Conservation (phyloP, 768 basidiomycete species). For the Lyophyllum atratum region DNA sequence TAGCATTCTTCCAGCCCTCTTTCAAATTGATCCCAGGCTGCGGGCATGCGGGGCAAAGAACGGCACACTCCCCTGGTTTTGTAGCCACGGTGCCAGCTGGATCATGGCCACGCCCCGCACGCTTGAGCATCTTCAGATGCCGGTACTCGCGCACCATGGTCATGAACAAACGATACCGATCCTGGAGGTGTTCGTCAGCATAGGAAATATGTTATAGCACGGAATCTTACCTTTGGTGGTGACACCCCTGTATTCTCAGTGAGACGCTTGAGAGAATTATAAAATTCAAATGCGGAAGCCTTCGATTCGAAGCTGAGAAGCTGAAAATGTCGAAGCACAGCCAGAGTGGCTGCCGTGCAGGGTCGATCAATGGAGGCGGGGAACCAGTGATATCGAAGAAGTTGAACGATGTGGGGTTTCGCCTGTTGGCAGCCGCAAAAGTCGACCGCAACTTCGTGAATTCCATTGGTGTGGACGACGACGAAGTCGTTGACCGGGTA, state of each 20-base stretch:
- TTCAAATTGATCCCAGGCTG: constrained; percentile 31
- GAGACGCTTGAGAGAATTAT: constrained; percentile 20
- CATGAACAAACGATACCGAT: constrained; percentile 22
- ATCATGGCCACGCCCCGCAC: constrained; percentile 26
- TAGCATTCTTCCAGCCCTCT: constrained; percentile 19
- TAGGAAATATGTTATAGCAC: constrained; percentile 2
- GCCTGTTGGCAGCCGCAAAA: no score
- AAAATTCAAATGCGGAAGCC: constrained; percentile 27
- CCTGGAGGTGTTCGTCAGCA: no score
- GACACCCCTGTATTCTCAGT: constrained; percentile 25
- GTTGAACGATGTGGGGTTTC: no score
- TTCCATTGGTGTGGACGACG: not conserved
- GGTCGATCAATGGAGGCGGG: no score
- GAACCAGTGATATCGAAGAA: no score
- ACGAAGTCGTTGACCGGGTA: not conserved
- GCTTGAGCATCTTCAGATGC: constrained; percentile 23
- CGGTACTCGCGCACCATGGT: constrained; percentile 21
- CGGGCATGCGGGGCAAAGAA: constrained; percentile 37
- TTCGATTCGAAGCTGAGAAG: constrained; percentile 30
- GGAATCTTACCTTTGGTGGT: not conserved
- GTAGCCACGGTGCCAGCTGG: no score
- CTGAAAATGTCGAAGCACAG: constrained; percentile 18
- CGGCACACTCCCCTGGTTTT: no score
- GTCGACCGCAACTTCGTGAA: not conserved
- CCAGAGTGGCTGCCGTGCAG: no score